Evolutionary conservation across 1,284 basidiomycete genomes (phyloP).

Genomic region (Pyrrhoderma lamaoense): DNA sequence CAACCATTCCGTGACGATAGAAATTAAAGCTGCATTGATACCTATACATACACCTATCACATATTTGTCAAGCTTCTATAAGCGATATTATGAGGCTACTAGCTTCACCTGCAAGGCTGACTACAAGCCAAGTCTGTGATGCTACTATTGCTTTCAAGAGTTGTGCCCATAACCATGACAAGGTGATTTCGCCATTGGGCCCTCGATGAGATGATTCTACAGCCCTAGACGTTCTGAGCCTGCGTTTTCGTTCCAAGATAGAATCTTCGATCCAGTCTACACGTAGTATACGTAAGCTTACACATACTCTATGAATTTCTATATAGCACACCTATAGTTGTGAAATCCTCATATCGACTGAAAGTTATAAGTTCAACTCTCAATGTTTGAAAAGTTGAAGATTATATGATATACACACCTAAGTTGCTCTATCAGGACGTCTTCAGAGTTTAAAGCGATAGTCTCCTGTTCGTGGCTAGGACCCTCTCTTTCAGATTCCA

Average conservation of each 20-base stretch:
- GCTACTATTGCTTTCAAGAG: constrained; percentile 43
- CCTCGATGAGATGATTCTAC: constrained; percentile 44
- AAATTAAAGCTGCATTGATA: constrained; percentile 88
- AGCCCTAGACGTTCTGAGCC: constrained; percentile 51
- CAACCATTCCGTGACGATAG: constrained; percentile 96
- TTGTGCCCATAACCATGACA: constrained; percentile 59
- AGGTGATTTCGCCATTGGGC: constrained; percentile 43
- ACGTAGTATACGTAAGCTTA: constrained; percentile 20
- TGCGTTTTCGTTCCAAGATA: constrained; percentile 74
- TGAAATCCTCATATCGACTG: constrained; percentile 82
- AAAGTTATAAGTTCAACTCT: neutral
- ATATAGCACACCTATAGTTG: constrained; percentile 54
- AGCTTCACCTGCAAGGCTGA: constrained; percentile 76
- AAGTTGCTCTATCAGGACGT: constrained; percentile 20
- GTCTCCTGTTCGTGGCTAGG: neutral
- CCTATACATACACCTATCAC: constrained; percentile 81
- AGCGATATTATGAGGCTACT: neutral
- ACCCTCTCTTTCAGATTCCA: constrained; percentile 13
- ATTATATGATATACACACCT: constrained; percentile 23
- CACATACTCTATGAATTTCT: neutral
- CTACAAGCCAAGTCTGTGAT: constrained; percentile 66
- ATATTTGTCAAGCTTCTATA: constrained; percentile 5
- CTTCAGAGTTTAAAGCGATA: neutral
- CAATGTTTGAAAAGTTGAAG: neutral
- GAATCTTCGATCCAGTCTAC: constrained; percentile 96